Percentiles rank a stretch among this genome's conserved stretches.
phyloP scores from a whole-genome alignment of 768 basidiomycete species.

The Asterophora parasitica region DNA sequence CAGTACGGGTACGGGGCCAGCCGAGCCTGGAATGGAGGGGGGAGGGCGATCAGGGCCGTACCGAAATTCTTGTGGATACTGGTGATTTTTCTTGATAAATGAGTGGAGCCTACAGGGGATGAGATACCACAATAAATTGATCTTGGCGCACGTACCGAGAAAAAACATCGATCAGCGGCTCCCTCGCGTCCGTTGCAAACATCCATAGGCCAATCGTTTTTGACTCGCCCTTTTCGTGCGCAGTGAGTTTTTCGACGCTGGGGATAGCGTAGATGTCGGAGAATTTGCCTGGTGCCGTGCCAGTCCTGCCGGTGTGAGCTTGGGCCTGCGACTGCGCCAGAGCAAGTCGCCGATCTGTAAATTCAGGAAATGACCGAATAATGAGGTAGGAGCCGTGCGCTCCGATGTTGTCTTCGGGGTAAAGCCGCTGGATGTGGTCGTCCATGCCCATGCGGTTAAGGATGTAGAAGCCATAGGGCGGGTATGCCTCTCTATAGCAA shows the following conservation, averaged over 20 bases:
- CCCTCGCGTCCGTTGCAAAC: conserved; percentile 61
- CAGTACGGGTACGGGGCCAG: conserved; percentile 22
- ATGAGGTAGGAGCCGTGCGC: conserved; percentile 62
- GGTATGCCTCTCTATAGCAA: conserved; percentile 58
- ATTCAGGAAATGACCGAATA: conserved; percentile 70
- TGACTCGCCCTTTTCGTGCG: conserved; percentile 50
- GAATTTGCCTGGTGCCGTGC: conserved; percentile 37
- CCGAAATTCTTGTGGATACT: conserved; percentile 69
- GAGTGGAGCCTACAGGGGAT: conserved; percentile 46
- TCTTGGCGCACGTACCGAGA: conserved; percentile 11
- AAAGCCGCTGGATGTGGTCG: conserved; percentile 69
- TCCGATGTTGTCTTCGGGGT: conserved; percentile 74
- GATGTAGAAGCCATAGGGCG: conserved; percentile 81
- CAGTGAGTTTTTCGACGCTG: conserved; percentile 37
- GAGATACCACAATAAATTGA: conserved; percentile 1
- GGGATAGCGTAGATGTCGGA: conserved; percentile 45
- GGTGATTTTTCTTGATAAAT: conserved; percentile 56
- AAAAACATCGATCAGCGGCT: conserved; percentile 53
- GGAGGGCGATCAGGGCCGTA: conserved; percentile 67
- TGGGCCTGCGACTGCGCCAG: conserved; percentile 25
- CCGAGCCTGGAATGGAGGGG: conserved; percentile 43
- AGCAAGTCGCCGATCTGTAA: conserved; percentile 46
- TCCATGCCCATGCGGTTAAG: conserved; percentile 78
- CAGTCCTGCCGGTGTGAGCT: conserved; percentile 17
- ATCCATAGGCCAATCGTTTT: conserved; percentile 74